Evolutionary conservation across 768 basidiomycete species (phyloP), one percentile per base, ranked within the genome.

Genomic region (Trametes meyenii): DNA sequence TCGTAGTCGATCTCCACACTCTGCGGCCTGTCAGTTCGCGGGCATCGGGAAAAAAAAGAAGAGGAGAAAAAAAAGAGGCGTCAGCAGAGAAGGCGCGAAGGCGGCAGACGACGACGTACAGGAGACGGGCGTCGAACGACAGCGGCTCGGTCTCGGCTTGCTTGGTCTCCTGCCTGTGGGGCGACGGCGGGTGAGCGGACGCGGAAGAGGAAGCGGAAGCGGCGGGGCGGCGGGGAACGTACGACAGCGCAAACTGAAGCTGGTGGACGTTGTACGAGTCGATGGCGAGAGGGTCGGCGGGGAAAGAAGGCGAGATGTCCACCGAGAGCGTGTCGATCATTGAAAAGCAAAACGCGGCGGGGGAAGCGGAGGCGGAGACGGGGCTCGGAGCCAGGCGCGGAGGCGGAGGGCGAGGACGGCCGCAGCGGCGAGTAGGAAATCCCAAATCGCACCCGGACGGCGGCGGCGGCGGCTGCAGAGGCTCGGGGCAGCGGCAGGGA

Each of bases 221-320:
- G 42, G 61, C 26, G 11, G 36, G 46, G 53, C 68, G 62, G 58
- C 68, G 62, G 67, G 57, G 62, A 73, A 73, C 66, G 51, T 33
- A 80, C 81, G 75, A 84, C 84, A 87, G 79, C 11, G 84, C 76
- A 74, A 81, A 83, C 60, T 87, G 83, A 59, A 87, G 80, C 71
- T 87, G 85, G 42, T 82, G 81, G 60, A 86, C 79, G 82, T 83
- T 83, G 78, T 85, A 87, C 63, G 77, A 75, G 68, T 82, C 82
- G 68, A 85, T 79, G 45, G 66, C 82, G 67, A 85, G 79, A 23
- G 64, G 59, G 58, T 62, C 57, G 59, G 29, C 29, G 29, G 63
- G 55, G 65, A 61, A 56, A 51, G 64, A 40, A 50, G 65, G 29
- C 56, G 48, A 51, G 74, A 82, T 77, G 72, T 76, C 73, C 67